Base-by-base conservation (phyloP, 2,329 filamentous ascomycete species). In the Hypomyces perniciosus region DNA sequence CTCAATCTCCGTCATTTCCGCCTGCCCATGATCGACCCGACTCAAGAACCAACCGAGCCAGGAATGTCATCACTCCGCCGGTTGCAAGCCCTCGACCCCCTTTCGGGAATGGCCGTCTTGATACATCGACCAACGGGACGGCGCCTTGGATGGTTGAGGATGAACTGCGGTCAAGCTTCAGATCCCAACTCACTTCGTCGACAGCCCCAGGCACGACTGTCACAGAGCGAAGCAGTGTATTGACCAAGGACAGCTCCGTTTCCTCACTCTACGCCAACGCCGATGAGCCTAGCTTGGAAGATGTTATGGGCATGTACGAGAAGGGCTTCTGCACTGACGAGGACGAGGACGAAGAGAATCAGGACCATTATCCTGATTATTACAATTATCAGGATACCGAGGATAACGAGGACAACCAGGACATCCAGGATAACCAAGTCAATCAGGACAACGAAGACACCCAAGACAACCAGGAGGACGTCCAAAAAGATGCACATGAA, bases 161-260 rank as follows among this genome's bases (percentile, higher is more conserved):
- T 51, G 77, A 80, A 62, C 67, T 74, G 31, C 73, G 79, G 34
- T 77, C 76, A 0, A 82, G 78, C 65, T 78, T 75, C 59, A 75
- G 78, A 50, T 81, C 79, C 10, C 78, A 81, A 54, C 65, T 76
- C 46, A 78, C 78, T 13, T 65, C 72, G 34, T 81, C 78, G 3
- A 78, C 78, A 5, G 70, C 72, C 28, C 77, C 77, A 31, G 90
- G 85, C 27, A 79, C 77, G 2, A 58, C 67, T 5, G 82, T 84
- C n/a, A 95, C 89, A 1, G 88, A 92, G 63, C 79, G 88, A 54
- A 95, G 88, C 66, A 96, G 90, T 62, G 77, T 93, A 45, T 67
- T 85, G 56, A 93, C 90, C 4, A 90, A 88, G 59, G 81, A 83
- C 54, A 95, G 87, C 72, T 90, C 87, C 2, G 76, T 84, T 48